Evolutionary conservation across 2,329 filamentous ascomycete genomes (phyloP), one percentile per base, ranked within the genome.

Genomic region (Hortaea werneckii): DNA sequence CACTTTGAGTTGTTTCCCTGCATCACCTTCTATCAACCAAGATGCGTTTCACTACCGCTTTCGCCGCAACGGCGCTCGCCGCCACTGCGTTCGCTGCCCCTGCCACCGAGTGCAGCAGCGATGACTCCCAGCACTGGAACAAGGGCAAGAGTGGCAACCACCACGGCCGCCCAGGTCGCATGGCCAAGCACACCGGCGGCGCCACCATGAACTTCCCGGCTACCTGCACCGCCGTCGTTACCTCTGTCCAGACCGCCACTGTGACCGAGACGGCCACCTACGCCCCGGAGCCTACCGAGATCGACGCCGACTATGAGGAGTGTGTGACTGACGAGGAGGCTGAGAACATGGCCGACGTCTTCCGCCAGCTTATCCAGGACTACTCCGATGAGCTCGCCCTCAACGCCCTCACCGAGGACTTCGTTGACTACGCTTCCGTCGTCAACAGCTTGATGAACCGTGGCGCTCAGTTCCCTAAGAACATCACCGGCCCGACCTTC

Each of bases 361-460:
- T 59, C 49, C 54, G 46, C 35, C 34, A 42, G 34, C 52, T 58
- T 37, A 57, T 59, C 46, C 51, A 52, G 27, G 45, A 50, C 45
- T 58, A 59, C 43, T 50, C 46, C 43, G 47, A 50, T n/a, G 47
- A 43, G 10, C 12, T 56, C 8, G 56, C 56, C 13, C 44, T 54
- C 9, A 40, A 39, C 7, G 47, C 50, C n/a, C 40, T 59, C 7
- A 50, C 56, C 27, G 47, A 48, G 32, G 50, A 52, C 48, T 58
- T 56, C 43, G 48, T 50, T 34, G 56, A 59, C 49, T 57, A 58
- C 41, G 50, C 54, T 12, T 57, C 57, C 40, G 48, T 48, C 38
- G 56, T 57, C 49, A 55, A 51, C 35, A 56, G 52, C 41, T 26
- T 59, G 20, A 57, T 59, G 43, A 54, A 56, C 47, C 45, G 45